A percentile compares a stretch with the other conserved stretches of the same genome.
Evolutionary conservation across 768 basidiomycete genomes (phyloP).

Genomic region (Myochromella boudieri): DNA sequence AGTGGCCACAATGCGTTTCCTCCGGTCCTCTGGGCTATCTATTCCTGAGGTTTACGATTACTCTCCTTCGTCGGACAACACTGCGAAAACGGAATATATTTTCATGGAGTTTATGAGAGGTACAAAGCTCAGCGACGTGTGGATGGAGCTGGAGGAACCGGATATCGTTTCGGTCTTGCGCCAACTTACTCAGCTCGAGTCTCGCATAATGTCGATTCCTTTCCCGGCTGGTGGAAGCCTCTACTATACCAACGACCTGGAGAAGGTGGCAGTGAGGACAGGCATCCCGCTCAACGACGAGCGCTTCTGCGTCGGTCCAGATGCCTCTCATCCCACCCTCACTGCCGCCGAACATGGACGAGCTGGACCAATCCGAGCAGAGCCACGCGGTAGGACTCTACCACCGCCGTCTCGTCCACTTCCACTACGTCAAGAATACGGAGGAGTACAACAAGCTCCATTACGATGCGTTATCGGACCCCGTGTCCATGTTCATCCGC

Average conservation of each 20-base stretch:
- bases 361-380: conserved; percentile 41
- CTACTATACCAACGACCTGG: conserved; percentile 47
- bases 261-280: conserved; percentile 31
- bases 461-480: conserved; percentile 37
- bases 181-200: conserved; percentile 48
- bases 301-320: conserved; percentile 48
- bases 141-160: conserved; percentile 32
- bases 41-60: conserved; percentile 42
- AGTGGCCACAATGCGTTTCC: conserved; percentile 41
- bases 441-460: conserved; percentile 45
- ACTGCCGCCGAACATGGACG: conserved; percentile 41
- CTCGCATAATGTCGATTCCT: conserved; percentile 42
- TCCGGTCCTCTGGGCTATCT: conserved; percentile 38
- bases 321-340: conserved; percentile 44
- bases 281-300: conserved; percentile 41
- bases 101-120: conserved; percentile 46
- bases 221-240: conserved; percentile 55
- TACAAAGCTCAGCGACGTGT: conserved; percentile 39
- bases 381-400: conserved; percentile 32
- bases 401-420: conserved; percentile 47
- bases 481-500: too few relatives aligned
- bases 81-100: conserved; percentile 43
- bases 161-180: conserved; percentile 41
- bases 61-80: conserved; percentile 37
- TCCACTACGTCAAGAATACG: too few relatives aligned